Evolutionary conservation across 306 rosid genomes (phyloP).

Genomic region (Dicorynia guianensis): DNA sequence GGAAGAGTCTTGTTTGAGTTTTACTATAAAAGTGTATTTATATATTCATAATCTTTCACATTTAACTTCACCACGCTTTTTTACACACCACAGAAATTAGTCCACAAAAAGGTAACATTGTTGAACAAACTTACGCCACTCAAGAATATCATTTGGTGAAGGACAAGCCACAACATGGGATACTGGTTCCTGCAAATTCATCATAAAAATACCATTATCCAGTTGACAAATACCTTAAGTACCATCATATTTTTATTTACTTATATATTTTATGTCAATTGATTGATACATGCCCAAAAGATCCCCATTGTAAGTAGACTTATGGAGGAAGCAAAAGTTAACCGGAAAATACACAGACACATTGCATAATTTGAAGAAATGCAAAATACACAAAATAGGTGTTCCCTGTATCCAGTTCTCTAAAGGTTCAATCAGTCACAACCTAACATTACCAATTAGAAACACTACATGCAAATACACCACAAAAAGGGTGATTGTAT

Average conservation of each 20-base stretch:
- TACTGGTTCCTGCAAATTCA: constrained; percentile 85
- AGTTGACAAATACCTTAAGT: constrained; percentile 17
- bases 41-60: too few species aligned
- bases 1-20: not conserved
- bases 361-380: constrained; percentile 13
- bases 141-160: constrained; percentile 92
- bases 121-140: constrained; percentile 89
- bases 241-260: not conserved
- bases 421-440: constrained; percentile 18
- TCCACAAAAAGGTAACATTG: not conserved
- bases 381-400: constrained; percentile 19
- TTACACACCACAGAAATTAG: constrained; percentile 3
- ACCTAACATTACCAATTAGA: constrained; percentile 30
- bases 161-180: constrained; percentile 96
- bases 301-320: not conserved
- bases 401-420: constrained; percentile 20
- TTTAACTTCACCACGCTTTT: not conserved
- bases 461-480: constrained; percentile 2
- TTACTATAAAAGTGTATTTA: not conserved
- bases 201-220: constrained; percentile 40
- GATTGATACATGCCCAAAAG: constrained; percentile 21
- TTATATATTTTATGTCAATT: not conserved
- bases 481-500: not conserved
- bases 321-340: constrained; percentile 13
- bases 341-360: constrained; percentile 19